Base-by-base conservation (phyloP, 1,284 basidiomycete genomes). In the Anthracocystis walkeri region DNA sequence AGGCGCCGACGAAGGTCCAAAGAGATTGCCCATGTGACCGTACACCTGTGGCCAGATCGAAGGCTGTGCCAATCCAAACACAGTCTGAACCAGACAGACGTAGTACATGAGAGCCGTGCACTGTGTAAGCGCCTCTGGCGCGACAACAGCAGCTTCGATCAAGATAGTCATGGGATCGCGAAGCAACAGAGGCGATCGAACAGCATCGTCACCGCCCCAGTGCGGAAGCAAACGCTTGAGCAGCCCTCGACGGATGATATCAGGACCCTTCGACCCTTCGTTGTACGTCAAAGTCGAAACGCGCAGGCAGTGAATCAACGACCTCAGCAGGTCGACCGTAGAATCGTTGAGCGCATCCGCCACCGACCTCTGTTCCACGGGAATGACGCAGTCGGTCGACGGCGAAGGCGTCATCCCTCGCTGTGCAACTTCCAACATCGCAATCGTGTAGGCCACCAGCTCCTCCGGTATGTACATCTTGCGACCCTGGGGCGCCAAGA, bases 61-160 rank as follows among this genome's bases (percentile, higher is more conserved):
- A 5, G 83, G 83, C 58, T 85, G 83, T 11, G 83, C 82, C 14
- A 85, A 68, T 31, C 83, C 83, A 61, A 84, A 85, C 23, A 85
- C 73, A 33, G 77, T 75, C 64, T 83, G 83, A 11, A 85, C 76
- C 7, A 85, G 77, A 40, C 72, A 75, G 25, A 77, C 77, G 67
- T 85, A 85, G 79, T 80, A 85, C 79, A 85, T 79, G 5, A 85
- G 73, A 20, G 79, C 72, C n/a, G 82, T 82, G 61, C 82, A 74
- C 67, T 84, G 83, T 35, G 58, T 60, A 33, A 85, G 55, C 23
- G 71, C 59, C 35, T 81, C 75, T 0, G 83, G 83, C 18, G 75
- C 69, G 5, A 84, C 58, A 12, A 79, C 72, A 18, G 83, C 82
- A 11, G 82, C 75, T 58, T 85, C 83, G 21, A 85, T 65, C 14